These are phyloP conservation scores for Knufia petricola DNA, from an alignment of 2,329 filamentous ascomycete genomes.

Conservation along the genomic window DNA sequence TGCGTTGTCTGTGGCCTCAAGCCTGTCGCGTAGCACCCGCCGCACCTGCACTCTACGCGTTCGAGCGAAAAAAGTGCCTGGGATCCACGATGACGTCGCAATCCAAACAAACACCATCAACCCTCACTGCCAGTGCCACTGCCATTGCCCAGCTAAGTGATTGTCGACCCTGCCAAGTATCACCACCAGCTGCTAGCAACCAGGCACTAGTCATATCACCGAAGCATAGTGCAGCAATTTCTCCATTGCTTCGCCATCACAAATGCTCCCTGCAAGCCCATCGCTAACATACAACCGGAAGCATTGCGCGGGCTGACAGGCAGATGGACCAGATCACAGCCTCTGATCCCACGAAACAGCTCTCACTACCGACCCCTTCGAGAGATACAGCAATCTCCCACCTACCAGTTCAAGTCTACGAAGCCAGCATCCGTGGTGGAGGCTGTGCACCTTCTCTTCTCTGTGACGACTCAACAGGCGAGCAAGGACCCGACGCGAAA, in stretches of 20 bases:
- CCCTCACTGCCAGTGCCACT: no score
- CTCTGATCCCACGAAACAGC: neutral
- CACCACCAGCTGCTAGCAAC: no score
- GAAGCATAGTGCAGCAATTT: no score
- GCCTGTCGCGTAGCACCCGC: neutral
- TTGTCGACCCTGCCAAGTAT: no score
- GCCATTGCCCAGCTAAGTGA: no score
- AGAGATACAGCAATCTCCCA: neutral
- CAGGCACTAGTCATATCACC: no score
- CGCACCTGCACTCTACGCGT: neutral
- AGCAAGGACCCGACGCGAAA: neutral
- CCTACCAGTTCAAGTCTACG: neutral
- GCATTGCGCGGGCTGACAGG: neutral
- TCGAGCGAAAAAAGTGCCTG: neutral
- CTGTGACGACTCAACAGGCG: neutral
- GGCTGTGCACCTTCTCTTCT: slow-evolving; percentile 2
- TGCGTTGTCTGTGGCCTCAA: no score
- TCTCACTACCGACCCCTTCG: neutral
- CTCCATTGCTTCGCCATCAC: neutral
- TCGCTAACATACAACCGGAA: neutral
- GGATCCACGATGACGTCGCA: slow-evolving; percentile 1
- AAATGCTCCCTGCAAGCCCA: neutral
- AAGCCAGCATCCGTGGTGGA: neutral
- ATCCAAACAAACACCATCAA: slow-evolving; percentile 8
- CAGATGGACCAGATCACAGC: neutral